These are phyloP conservation scores for Blastomyces percursus DNA, from an alignment of 2,329 filamentous ascomycete species.

Conservation along the genomic window DNA sequence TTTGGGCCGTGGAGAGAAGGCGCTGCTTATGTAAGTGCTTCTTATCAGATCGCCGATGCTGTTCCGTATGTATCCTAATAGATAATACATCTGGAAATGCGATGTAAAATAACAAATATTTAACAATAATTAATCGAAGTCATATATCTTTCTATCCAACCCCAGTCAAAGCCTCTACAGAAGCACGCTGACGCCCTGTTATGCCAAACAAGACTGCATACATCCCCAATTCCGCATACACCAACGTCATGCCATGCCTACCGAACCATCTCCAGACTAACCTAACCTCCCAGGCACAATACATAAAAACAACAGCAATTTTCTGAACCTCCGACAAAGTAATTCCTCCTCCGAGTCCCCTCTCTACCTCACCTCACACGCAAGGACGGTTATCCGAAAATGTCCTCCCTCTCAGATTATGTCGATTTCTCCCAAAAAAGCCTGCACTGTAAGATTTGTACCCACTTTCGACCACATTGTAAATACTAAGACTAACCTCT, in stretches of 20 bases:
- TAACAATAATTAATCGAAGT: neutral
- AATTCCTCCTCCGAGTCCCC: neutral
- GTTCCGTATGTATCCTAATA: too few species aligned
- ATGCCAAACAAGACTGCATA: neutral
- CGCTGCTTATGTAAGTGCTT: neutral
- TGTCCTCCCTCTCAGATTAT: slow-evolving; percentile 29
- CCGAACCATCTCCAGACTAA: neutral
- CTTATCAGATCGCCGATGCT: neutral
- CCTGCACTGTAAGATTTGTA: slow-evolving; percentile 46
- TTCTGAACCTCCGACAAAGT: neutral
- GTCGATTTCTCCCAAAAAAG: slow-evolving; percentile 58
- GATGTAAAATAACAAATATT: neutral
- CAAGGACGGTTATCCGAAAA: slow-evolving; percentile 12
- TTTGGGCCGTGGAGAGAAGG: neutral
- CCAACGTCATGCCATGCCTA: neutral
- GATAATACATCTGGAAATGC: too few species aligned
- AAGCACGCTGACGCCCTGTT: neutral
- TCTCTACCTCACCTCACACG: neutral
- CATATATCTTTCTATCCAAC: neutral
- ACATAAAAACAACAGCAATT: neutral
- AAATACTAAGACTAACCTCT: neutral
- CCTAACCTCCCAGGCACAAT: neutral
- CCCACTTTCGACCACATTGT: neutral
- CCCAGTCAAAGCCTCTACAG: too few species aligned
- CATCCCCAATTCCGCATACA: neutral